These are phyloP conservation scores for Cantharellus anzutake DNA, from an alignment of 768 basidiomycete genomes.

Conservation along the genomic window DNA sequence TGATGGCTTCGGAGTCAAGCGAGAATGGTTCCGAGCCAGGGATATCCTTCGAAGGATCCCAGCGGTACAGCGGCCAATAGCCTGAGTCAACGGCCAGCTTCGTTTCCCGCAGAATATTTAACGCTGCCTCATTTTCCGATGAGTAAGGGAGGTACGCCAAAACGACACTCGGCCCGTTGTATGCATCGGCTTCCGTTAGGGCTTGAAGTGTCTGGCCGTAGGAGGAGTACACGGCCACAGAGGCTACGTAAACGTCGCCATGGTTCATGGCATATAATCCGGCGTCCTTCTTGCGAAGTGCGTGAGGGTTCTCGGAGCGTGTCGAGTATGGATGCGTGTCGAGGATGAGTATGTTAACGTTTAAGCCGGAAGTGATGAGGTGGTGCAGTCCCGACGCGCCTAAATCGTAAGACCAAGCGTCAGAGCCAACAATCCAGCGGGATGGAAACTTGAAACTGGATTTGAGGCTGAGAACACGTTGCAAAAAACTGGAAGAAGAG, in stretches of 20 bases:
- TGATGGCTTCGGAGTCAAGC: slow-evolving; percentile 84
- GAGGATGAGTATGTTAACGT: slow-evolving; percentile 89
- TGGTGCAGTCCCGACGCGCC: slow-evolving; percentile 93
- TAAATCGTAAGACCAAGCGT: slow-evolving; percentile 95
- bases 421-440: slow-evolving; percentile 95
- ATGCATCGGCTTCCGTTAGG: slow-evolving; percentile 76
- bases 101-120: slow-evolving; percentile 91
- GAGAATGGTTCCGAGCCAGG: slow-evolving; percentile 68
- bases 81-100: slow-evolving; percentile 92
- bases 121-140: slow-evolving; percentile 52
- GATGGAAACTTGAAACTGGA: slow-evolving; percentile 48
- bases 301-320: slow-evolving; percentile 46
- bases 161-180: slow-evolving; percentile 77
- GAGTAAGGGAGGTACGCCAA: slow-evolving; percentile 88
- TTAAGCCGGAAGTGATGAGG: slow-evolving; percentile 71
- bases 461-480: slow-evolving; percentile 37
- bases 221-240: slow-evolving; percentile 87
- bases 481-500: slow-evolving; percentile 25
- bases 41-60: slow-evolving; percentile 77
- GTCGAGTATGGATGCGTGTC: slow-evolving; percentile 81
- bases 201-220: slow-evolving; percentile 89
- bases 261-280: slow-evolving; percentile 98
- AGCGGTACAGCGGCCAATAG: slow-evolving; percentile 96
- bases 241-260: slow-evolving; percentile 90
- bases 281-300: slow-evolving; percentile 83